A percentile compares a stretch with the other conserved stretches of the same genome.
Evolutionary conservation across 495 filamentous ascomycete genomes (phyloP).

Genomic region (Lasiosphaeris hirsuta): DNA sequence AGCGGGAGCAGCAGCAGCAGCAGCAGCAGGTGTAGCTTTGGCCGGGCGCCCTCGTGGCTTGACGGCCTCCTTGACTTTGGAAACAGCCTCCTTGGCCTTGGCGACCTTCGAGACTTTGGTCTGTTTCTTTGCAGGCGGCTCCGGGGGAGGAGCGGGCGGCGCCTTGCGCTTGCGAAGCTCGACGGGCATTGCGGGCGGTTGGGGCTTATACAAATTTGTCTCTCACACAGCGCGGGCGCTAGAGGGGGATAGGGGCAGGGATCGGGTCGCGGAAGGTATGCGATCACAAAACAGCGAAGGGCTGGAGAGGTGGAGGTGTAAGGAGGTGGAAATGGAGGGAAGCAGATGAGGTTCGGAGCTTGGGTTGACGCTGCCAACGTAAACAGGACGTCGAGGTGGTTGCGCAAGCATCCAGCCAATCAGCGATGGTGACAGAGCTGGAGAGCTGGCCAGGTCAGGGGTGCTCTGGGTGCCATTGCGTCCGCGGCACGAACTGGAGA

Average conservation of each 20-base stretch:
- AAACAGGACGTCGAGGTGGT: slow-evolving; percentile 35
- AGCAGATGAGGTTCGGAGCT: slow-evolving; percentile 12
- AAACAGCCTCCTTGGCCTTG: slow-evolving; percentile 42
- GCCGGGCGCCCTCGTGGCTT: slow-evolving; percentile 26
- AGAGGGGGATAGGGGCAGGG: slow-evolving; percentile 4
- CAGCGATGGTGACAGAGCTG: slow-evolving; percentile 16
- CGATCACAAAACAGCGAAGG: slow-evolving; percentile 6
- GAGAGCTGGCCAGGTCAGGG: slow-evolving; percentile 23
- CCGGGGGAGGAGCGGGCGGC: slow-evolving; percentile 51
- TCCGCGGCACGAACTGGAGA: background rate
- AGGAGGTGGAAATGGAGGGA: slow-evolving; percentile 10
- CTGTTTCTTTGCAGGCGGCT: slow-evolving; percentile 53
- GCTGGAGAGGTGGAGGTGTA: background rate
- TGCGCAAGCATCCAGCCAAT: slow-evolving; percentile 32
- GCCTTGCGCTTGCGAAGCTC: slow-evolving; percentile 78
- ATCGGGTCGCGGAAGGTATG: slow-evolving; percentile 9
- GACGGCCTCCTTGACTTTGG: slow-evolving; percentile 27
- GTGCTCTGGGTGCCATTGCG: slow-evolving; percentile 13
- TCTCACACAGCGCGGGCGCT: slow-evolving; percentile 2
- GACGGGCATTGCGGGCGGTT: slow-evolving; percentile 40
- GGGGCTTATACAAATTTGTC: background rate
- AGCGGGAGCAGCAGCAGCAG: slow-evolving; percentile 18
- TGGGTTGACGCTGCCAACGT: slow-evolving; percentile 25
- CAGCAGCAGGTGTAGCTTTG: slow-evolving; percentile 28
- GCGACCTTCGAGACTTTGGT: slow-evolving; percentile 42